Evolutionary conservation across 176 grass and related monocot species (phyloP), one percentile per base, ranked within the genome.

Genomic region (Oryza rufipogon): DNA sequence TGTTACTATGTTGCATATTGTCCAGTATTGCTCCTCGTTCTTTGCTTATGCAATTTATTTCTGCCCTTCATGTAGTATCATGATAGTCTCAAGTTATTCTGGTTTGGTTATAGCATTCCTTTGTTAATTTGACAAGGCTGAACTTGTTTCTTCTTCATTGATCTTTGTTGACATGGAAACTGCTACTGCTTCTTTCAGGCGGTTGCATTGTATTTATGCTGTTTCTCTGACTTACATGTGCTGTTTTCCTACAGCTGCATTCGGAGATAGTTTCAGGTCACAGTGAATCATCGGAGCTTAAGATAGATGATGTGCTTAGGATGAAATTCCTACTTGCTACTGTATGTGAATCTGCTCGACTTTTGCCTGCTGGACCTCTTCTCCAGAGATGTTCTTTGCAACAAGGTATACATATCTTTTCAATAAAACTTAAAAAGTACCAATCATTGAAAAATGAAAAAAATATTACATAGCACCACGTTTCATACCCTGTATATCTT

Each of bases 331-430:
- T 94, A 83, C 78, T 99, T 71, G 91, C 93, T 74, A 92, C 91
- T 66, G 84, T 99, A 38, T 93, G 89, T 91, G 97, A 99, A 93
- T 96, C 97, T 83, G 91, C 89, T 86, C 90, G 91, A 10, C 90
- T 99, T 87, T 80, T 92, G 67, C 97, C 97, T 86, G 91, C 90
- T n/a, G 97, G 91, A 77, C 97, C 96, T 79, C 91, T 99, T 88
- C 87, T 99, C 65, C 97, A 99, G 79, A 77, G 97, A 82, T 99
- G 93, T 86, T 99, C 91, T 71, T 66, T 94, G 70, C 87, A 91
- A 83, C 87, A 91, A 5, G 91, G 97, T 99, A 89, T 44, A 69
- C 61, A 66, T 36, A 26, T 22, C 73, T 70, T 46, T 9, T 51
- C 39, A 26, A 42, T 51, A 6, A 47, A 74, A 58, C 17, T 52